Conservation (phyloP, 1,139 yeast genomes). For the Geotrichum citri-aurantii region DNA sequence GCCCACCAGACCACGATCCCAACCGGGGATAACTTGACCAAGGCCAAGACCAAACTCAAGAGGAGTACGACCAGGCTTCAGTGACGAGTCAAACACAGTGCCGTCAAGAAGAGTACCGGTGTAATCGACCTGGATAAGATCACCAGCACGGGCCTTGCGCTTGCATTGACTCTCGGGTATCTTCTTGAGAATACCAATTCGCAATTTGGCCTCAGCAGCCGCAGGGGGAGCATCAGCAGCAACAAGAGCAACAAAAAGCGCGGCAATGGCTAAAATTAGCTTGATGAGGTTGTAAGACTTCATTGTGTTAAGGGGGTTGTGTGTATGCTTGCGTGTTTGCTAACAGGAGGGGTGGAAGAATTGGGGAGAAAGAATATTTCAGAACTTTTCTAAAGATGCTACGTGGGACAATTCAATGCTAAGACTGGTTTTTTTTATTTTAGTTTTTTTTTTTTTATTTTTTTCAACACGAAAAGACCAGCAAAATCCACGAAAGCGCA, state of each 20-base stretch:
- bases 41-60: slow-evolving; percentile 62
- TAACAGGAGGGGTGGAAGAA: neutral
- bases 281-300: slow-evolving; percentile 4
- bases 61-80: slow-evolving; percentile 53
- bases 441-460: neutral
- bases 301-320: slow-evolving; percentile 3
- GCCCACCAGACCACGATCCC: slow-evolving; percentile 76
- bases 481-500: neutral
- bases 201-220: slow-evolving; percentile 27
- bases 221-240: slow-evolving; percentile 20
- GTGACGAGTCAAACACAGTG: slow-evolving; percentile 68
- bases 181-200: slow-evolving; percentile 39
- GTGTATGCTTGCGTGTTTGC: neutral
- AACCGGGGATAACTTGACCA: slow-evolving; percentile 76
- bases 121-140: slow-evolving; percentile 65
- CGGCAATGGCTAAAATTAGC: slow-evolving; percentile 18
- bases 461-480: neutral
- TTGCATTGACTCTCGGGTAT: slow-evolving; percentile 49
- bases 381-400: neutral
- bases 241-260: slow-evolving; percentile 18
- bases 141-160: slow-evolving; percentile 56
- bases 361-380: neutral
- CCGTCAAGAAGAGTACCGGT: slow-evolving; percentile 66
- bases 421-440: neutral
- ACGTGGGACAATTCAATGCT: neutral